phyloP scores from a whole-genome alignment of 495 filamentous ascomycete genomes.

The Aspergillus heteromorphus region DNA sequence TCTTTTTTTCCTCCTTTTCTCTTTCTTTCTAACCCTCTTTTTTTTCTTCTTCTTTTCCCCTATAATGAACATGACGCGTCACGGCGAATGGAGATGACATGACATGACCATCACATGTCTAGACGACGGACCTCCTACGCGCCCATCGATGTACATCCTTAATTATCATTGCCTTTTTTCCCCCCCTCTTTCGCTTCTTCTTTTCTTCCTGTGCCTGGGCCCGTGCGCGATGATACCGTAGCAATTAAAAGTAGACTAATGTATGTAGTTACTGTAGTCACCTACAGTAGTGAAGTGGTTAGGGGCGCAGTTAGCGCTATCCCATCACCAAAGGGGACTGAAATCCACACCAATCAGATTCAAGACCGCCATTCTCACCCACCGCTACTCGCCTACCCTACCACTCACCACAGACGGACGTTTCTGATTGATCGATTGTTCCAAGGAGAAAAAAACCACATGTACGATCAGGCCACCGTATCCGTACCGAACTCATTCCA shows the following conservation, averaged over 20 bases:
- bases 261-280: too few relatives aligned
- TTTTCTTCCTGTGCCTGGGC: too few relatives aligned
- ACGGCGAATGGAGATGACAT: background rate
- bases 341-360: background rate
- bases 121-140: background rate
- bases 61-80: background rate
- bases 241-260: background rate
- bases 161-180: background rate
- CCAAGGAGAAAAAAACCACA: too few relatives aligned
- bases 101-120: background rate
- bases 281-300: too few relatives aligned
- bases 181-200: too few relatives aligned
- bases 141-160: background rate
- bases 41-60: background rate
- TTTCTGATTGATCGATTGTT: background rate
- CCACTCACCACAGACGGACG: too few relatives aligned
- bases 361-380: background rate
- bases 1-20: background rate
- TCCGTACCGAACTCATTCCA: background rate
- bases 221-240: background rate
- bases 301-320: too few relatives aligned
- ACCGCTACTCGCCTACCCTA: too few relatives aligned
- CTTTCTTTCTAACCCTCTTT: background rate
- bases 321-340: background rate
- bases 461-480: background rate